A percentile compares a stretch with the other conserved stretches of the same genome.
These are phyloP conservation scores for Colletotrichum orbiculare DNA, from an alignment of 2,329 filamentous ascomycete genomes.

Conservation along the genomic window DNA sequence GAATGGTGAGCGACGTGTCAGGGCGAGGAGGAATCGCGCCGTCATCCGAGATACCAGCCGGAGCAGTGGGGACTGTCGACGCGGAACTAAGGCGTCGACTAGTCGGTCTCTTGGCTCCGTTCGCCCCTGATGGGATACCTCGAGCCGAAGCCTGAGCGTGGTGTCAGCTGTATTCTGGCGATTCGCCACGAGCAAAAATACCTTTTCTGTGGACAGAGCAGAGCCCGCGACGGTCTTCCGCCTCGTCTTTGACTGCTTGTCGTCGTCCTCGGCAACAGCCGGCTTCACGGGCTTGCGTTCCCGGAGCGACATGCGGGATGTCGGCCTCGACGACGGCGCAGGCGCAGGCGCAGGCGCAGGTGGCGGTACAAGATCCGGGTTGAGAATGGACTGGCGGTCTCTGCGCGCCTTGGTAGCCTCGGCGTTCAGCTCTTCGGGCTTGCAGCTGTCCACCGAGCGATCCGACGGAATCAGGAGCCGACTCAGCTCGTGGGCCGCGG, in stretches of 20 bases:
- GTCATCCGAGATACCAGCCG: conserved; percentile 1
- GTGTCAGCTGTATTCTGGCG: conserved; percentile 31
- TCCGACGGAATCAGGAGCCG: conserved; percentile 83
- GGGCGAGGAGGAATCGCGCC: conserved; percentile 43
- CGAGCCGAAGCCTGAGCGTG: conserved; percentile 46
- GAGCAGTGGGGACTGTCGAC: conserved; percentile 46
- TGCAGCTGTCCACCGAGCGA: conserved; percentile 80
- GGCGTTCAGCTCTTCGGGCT: conserved; percentile 80
- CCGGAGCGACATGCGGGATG: conserved; percentile 77
- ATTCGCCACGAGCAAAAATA: conserved; percentile 35
- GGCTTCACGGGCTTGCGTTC: conserved; percentile 72
- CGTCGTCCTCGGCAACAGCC: conserved; percentile 60
- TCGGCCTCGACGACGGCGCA: conserved; percentile 54
- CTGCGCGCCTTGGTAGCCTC: conserved; percentile 71
- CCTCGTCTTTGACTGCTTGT: conserved; percentile 56
- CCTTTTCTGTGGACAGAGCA: conserved; percentile 57
- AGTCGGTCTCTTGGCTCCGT: conserved; percentile 45
- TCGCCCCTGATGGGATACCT: conserved; percentile 41
- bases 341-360: conserved; percentile 39
- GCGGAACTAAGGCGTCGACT: conserved; percentile 63
- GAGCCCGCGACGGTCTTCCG: conserved; percentile 71
- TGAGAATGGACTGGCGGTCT: conserved; percentile 71
- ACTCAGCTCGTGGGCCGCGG: conserved; percentile 84
- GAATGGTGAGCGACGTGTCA: conserved; percentile 47
- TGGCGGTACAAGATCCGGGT: conserved; percentile 46